Conservation (phyloP, 2,329 filamentous ascomycete species). For the Monosporascus sp. region DNA sequence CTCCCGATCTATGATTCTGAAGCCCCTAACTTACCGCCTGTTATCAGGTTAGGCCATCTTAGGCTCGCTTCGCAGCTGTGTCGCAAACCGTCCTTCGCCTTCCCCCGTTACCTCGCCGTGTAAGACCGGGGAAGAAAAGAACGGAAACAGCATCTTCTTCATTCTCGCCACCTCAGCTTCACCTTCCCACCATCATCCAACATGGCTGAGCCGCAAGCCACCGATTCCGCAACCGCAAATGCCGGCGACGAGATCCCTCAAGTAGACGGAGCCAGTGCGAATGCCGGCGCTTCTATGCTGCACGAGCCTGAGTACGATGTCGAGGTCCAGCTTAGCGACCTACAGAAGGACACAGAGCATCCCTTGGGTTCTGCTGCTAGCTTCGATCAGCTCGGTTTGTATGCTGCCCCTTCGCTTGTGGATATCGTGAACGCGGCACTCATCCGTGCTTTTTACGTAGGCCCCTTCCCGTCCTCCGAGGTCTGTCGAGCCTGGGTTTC, state of each 20-base stretch:
- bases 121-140: too few relatives aligned
- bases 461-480: constrained; percentile 54
- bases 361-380: constrained; percentile 79
- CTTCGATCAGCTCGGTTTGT: constrained; percentile 86
- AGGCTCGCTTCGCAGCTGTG: too few relatives aligned
- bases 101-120: too few relatives aligned
- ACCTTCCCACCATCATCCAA: not conserved
- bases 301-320: constrained; percentile 79
- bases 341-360: constrained; percentile 80
- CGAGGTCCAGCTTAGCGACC: constrained; percentile 84
- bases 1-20: too few relatives aligned
- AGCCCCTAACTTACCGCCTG: too few relatives aligned
- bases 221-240: constrained; percentile 16
- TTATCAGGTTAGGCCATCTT: too few relatives aligned
- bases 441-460: constrained; percentile 7
- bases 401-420: constrained; percentile 30
- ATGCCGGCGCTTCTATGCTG: constrained; percentile 45
- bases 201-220: constrained; percentile 44
- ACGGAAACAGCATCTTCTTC: not conserved
- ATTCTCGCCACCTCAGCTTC: not conserved
- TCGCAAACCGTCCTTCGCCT: too few relatives aligned
- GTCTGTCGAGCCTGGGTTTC: constrained; percentile 78
- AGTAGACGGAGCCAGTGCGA: constrained; percentile 29
- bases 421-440: not conserved
- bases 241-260: constrained; percentile 27